These are phyloP conservation scores for Torrubiellomyces zombiae DNA, from an alignment of 2,329 filamentous ascomycete genomes.

Conservation along the genomic window DNA sequence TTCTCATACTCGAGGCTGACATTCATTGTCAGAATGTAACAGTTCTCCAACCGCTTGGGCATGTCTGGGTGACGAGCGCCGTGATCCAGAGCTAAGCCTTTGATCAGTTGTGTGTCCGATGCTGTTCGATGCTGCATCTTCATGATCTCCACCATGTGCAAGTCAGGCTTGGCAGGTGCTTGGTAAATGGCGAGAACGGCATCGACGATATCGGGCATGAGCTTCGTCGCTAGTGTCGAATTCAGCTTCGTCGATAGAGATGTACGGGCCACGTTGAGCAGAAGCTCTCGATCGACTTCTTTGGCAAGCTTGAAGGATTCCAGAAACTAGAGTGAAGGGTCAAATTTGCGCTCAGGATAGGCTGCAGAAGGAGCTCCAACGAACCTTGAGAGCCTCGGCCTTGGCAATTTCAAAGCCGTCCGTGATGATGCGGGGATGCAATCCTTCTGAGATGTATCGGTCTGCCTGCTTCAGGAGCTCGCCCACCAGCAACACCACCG, in stretches of 20 bases:
- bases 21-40: conserved; percentile 86
- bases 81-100: conserved; percentile 83
- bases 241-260: conserved; percentile 94
- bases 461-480: conserved; percentile 97
- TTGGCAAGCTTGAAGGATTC: conserved; percentile 82
- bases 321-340: conserved; percentile 49
- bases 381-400: conserved; percentile 71
- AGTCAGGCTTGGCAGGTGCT: conserved; percentile 75
- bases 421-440: conserved; percentile 91
- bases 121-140: conserved; percentile 98
- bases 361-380: conserved; percentile 3
- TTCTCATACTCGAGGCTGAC: conserved; percentile 98
- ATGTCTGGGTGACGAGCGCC: conserved; percentile 95
- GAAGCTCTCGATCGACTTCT: conserved; percentile 82
- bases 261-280: conserved; percentile 83
- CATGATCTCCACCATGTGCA: conserved; percentile 99
- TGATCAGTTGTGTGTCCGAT: conserved; percentile 89
- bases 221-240: conserved; percentile 68
- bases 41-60: conserved; percentile 92
- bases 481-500: conserved; percentile 84
- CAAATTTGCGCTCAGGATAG: background rate
- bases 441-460: conserved; percentile 87
- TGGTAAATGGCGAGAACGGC: conserved; percentile 90
- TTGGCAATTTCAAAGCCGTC: conserved; percentile 97
- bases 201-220: conserved; percentile 92